phyloP scores from a whole-genome alignment of 176 grass and related monocot genomes.

The Miscanthus lutarioriparius region DNA sequence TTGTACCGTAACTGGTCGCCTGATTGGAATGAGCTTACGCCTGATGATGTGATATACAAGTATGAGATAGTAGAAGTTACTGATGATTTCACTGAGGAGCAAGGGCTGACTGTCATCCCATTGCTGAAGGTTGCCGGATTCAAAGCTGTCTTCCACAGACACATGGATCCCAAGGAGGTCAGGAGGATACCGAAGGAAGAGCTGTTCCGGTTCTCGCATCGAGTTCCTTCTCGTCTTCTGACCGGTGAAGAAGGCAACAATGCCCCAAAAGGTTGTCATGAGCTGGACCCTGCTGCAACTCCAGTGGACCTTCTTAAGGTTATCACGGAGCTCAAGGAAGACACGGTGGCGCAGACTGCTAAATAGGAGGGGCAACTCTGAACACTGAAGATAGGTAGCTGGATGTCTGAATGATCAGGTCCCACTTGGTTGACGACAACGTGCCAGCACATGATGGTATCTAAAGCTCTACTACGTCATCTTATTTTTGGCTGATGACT shows the following conservation, averaged over 20 bases:
- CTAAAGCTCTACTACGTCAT: conserved; percentile 42
- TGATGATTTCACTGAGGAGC: conserved; percentile 78
- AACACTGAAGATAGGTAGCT: conserved; percentile 42
- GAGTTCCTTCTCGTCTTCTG: conserved; percentile 75
- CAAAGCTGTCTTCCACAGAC: conserved; percentile 88
- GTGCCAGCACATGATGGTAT: conserved; percentile 31
- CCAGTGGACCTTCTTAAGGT: conserved; percentile 89
- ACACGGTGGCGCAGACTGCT: conserved; percentile 35
- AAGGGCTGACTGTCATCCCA: conserved; percentile 66
- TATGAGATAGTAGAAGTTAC: conserved; percentile 90
- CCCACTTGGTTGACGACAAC: conserved; percentile 19
- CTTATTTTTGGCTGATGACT: conserved; percentile 54
- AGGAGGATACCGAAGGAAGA: conserved; percentile 78
- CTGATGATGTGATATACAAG: conserved; percentile 84
- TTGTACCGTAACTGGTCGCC: conserved; percentile 80
- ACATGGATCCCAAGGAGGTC: conserved; percentile 61
- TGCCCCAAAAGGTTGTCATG: conserved; percentile 76
- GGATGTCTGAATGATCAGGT: conserved; percentile 24
- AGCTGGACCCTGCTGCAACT: conserved; percentile 91
- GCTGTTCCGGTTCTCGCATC: conserved; percentile 91
- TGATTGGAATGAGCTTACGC: conserved; percentile 75
- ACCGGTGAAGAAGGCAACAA: conserved; percentile 78
- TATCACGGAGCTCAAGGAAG: conserved; percentile 74
- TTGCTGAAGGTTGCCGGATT: conserved; percentile 94
- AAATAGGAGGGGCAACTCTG: conserved; percentile 35